Evolutionary conservation across 352 stramenopile species (phyloP), one percentile per base, ranked within the genome.

Genomic region (Phytophthora macrochlamydospora): DNA sequence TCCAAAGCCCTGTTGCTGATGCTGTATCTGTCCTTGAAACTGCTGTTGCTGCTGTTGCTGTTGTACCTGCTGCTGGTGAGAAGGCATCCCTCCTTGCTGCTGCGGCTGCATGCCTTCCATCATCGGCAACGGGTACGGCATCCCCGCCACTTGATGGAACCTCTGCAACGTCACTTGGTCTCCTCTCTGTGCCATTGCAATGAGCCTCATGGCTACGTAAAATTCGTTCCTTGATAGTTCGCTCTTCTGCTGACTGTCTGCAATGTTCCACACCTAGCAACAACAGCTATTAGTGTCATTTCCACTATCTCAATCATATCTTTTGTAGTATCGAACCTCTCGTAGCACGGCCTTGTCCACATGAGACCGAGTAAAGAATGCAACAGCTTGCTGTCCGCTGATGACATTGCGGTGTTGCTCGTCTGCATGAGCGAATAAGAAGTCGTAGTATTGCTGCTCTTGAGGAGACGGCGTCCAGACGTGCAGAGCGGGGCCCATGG

Each of bases 331-430:
- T 30, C 28, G 13, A 30, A 94, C 86, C 75, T 96, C 87, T 6
- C 89, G 78, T 42, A 96, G 57, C 42, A 87, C 69, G 24, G 63
- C 49, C 52, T 98, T 92, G 56, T 97, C 92, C 5, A 98, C 66
- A 48, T 95, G 94, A 14, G 94, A 98, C 0, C 87, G 81, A 30
- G 88, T 91, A 67, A 99, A 97, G 73, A 99, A 98, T 57, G 85
- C 76, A 8, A 99, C 96, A 3, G 96, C 96, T 32, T 93, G 83
- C 4, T 77, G 82, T 6, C 96, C 96, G 11, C 84, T 86, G 64
- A 99, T 96, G 11, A 83, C 78, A 32, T 95, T 89, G 43, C 77
- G 76, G 13, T 81, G 70, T 62, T 95, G 78, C 11, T 91, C 83
- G 67, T 98, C 96, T n/a, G 94, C 94, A n/a, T 81, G 57, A 7